Evolutionary conservation across 192 early-diverging fungal species (phyloP).

Genomic region (Rhizophagus prolifer): DNA sequence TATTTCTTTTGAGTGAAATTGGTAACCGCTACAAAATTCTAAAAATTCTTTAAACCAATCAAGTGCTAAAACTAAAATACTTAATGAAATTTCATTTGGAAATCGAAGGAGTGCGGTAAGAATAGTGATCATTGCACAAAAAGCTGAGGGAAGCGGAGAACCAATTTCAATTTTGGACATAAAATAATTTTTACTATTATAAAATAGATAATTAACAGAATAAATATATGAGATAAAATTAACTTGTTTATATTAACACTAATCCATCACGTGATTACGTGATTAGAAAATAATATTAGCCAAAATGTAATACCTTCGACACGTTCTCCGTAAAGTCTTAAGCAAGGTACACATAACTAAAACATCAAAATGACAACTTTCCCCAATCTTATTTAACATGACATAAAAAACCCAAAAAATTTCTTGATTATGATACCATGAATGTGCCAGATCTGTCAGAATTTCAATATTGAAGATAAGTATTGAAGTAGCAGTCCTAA

Average conservation of each 20-base stretch:
- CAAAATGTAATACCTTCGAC: slow-evolving; percentile 2
- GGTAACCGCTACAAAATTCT: not conserved
- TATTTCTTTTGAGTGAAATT: not conserved
- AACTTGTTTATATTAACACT: too few relatives aligned
- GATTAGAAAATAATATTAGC: too few relatives aligned
- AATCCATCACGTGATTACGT: too few relatives aligned
- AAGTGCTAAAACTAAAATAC: not conserved
- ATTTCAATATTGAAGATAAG: slow-evolving; percentile 18
- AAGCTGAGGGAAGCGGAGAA: not conserved
- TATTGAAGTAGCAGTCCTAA: slow-evolving; percentile 10
- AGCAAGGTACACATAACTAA: slow-evolving; percentile 12
- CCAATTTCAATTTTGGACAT: not conserved
- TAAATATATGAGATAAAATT: not conserved
- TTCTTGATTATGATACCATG: not conserved
- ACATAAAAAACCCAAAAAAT: slow-evolving; percentile 23
- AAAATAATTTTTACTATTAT: slow-evolving; percentile 14
- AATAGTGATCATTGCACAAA: slow-evolving; percentile 8
- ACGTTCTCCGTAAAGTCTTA: not conserved
- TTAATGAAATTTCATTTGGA: slow-evolving; percentile 7
- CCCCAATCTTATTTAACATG: slow-evolving; percentile 4
- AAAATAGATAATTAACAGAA: not conserved
- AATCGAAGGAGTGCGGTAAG: not conserved
- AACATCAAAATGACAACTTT: slow-evolving; percentile 8
- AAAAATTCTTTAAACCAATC: slow-evolving; percentile 24
- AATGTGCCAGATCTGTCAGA: not conserved